Evolutionary conservation across 2,329 filamentous ascomycete genomes (phyloP), one percentile per base, ranked within the genome.

Genomic region (Trichoderma citrinoviride): DNA sequence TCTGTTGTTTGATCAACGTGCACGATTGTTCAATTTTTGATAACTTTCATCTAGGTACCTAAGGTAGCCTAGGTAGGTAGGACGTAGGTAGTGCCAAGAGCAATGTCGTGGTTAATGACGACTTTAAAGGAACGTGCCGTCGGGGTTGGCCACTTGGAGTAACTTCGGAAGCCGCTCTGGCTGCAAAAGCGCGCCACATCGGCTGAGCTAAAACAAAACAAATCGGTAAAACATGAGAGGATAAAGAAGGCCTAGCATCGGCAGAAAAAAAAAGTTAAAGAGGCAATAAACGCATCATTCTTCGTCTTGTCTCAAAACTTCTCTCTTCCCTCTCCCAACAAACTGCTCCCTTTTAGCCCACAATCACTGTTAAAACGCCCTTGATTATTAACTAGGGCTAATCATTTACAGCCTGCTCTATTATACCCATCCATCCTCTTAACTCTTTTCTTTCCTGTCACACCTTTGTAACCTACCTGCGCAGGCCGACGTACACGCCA

Each of bases 231-330:
- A 52, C 27, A 47, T 37, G 29, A 49, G 27, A 60, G 44, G 19
- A 40, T 54, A 37, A 29, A 47, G 25, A 58, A 58, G 43, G 43
- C 29, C 44, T 33, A 44, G 33, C n/a, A n/a, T n/a, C n/a, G 33
- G 29, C 27, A 33, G 33, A 53, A 53, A 54, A 40, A 54, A 21
- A 54, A 58, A 50, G 50, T n/a, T 41, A 21, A 50, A 61, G 47
- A 52, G 47, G 57, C 47, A 61, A 61, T 61, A 52, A 61, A 52
- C 57, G 57, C 21, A 56, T 56, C 46, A 37, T 57, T 46, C 40
- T 46, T 46, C 25, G 23, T 19, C 33, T 43, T 52, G 25, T 12
- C 49, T 33, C 27, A 19, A 19, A 19, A 6, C 19, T 19, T 43
- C 40, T 17, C 40, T 37, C n/a, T 41, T 33, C 14, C 37, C 37